Percentiles rank a stretch among this genome's conserved stretches.
phyloP scores from a whole-genome alignment of 2,329 filamentous ascomycete genomes.

The Alternaria solani region DNA sequence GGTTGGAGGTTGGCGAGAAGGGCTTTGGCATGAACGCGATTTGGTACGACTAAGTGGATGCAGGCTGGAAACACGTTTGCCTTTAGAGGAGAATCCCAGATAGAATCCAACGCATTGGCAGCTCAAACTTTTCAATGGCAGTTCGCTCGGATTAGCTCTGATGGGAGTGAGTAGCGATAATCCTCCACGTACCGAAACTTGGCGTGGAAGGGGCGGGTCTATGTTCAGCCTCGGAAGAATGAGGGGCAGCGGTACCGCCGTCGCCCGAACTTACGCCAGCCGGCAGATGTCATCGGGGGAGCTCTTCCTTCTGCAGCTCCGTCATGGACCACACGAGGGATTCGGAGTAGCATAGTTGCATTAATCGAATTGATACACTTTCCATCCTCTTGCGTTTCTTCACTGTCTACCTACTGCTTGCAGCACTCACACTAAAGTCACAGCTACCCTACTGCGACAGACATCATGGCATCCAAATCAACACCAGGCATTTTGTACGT shows the following conservation, averaged over 20 bases:
- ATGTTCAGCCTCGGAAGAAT: slow-evolving; percentile 37
- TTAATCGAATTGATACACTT: slow-evolving; percentile 1
- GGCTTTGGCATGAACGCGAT: slow-evolving; percentile 97
- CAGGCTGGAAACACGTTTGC: background rate
- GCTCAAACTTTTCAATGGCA: too few relatives aligned
- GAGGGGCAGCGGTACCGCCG: slow-evolving; percentile 28
- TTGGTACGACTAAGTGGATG: slow-evolving; percentile 76
- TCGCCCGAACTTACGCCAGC: slow-evolving; percentile 18
- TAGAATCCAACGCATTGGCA: background rate
- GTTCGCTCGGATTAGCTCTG: background rate
- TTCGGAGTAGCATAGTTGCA: slow-evolving; percentile 8
- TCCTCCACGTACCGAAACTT: slow-evolving; percentile 10
- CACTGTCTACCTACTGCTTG: background rate
- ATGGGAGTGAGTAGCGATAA: background rate
- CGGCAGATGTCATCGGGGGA: slow-evolving; percentile 48
- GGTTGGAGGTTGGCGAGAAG: slow-evolving; percentile 80
- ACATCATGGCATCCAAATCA: slow-evolving; percentile 54
- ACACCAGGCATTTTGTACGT: slow-evolving; percentile 79
- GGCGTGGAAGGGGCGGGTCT: slow-evolving; percentile 6
- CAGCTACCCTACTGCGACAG: slow-evolving; percentile 4
- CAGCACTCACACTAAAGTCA: background rate
- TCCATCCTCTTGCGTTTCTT: background rate
- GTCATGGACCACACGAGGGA: slow-evolving; percentile 9
- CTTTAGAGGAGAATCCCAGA: background rate
- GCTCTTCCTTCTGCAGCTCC: slow-evolving; percentile 21